Evolutionary conservation across 306 rosid genomes (phyloP).

Genomic region (Benincasa hispida): DNA sequence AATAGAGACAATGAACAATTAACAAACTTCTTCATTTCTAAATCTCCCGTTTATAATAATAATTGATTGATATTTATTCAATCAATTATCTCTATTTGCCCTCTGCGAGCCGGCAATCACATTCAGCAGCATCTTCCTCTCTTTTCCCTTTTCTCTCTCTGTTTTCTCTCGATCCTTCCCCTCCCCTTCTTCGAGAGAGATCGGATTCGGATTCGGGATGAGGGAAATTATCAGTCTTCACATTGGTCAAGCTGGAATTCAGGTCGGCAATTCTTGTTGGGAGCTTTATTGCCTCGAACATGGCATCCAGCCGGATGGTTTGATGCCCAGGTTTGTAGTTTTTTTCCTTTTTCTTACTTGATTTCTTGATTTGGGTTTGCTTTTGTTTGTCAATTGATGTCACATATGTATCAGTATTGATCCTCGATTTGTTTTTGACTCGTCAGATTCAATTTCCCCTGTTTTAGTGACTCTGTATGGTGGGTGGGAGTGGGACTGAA

Average conservation of each 20-base stretch:
- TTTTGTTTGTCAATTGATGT: not conserved
- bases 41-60: not conserved
- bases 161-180: not conserved
- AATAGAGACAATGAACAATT: not conserved
- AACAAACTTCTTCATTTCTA: too few relatives aligned
- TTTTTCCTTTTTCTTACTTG: not conserved
- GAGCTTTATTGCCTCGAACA: not conserved
- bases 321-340: not conserved
- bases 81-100: not conserved
- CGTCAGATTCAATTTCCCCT: not conserved
- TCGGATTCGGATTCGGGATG: not conserved
- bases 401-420: not conserved
- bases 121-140: not conserved
- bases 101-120: not conserved
- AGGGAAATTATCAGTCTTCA: not conserved
- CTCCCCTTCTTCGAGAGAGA: not conserved
- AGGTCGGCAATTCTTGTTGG: not conserved
- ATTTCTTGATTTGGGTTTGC: not conserved
- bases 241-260: not conserved
- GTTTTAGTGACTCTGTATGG: not conserved
- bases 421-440: not conserved
- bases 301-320: not conserved
- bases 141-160: not conserved
- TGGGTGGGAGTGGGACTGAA: not conserved
- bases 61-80: not conserved